phyloP scores from a whole-genome alignment of 2,329 filamentous ascomycete genomes.

The Diplodia intermedia region DNA sequence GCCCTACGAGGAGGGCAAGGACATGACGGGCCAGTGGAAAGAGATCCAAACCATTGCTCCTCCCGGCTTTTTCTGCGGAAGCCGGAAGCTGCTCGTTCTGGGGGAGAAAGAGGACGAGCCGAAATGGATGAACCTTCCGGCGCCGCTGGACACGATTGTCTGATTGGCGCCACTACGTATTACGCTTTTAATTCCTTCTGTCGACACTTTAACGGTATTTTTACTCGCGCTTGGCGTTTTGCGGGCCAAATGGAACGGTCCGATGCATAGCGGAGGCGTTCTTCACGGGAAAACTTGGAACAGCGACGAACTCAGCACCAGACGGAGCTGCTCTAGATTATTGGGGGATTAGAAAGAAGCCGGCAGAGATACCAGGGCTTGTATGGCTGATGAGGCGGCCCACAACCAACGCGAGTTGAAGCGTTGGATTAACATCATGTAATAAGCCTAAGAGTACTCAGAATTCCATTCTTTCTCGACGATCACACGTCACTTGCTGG shows the following conservation, averaged over 20 bases:
- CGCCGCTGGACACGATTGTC: constrained; percentile 35
- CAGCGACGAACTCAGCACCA: background rate
- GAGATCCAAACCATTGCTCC: constrained; percentile 61
- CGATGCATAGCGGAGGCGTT: constrained; percentile 25
- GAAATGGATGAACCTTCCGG: constrained; percentile 44
- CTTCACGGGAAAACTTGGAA: background rate
- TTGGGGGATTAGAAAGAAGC: background rate
- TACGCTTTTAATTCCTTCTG: background rate
- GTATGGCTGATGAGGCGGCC: constrained; percentile 14
- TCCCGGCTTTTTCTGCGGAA: constrained; percentile 64
- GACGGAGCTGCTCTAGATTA: background rate
- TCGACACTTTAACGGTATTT: background rate
- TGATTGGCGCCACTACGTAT: background rate
- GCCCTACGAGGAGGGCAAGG: constrained; percentile 40
- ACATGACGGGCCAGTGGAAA: constrained; percentile 41
- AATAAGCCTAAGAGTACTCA: constrained; percentile 7
- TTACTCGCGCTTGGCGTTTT: constrained; percentile 18
- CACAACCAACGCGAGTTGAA: constrained; percentile 10
- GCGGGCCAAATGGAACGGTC: background rate
- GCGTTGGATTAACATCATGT: constrained; percentile 5
- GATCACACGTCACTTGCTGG: background rate
- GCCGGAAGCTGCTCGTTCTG: constrained; percentile 60
- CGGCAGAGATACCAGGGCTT: constrained; percentile 21
- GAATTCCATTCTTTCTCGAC: constrained; percentile 13
- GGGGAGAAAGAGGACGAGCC: constrained; percentile 46